Evolutionary conservation across 176 grass and related monocot genomes (phyloP), one percentile per base, ranked within the genome.

Genomic region (Leersia perrieri): DNA sequence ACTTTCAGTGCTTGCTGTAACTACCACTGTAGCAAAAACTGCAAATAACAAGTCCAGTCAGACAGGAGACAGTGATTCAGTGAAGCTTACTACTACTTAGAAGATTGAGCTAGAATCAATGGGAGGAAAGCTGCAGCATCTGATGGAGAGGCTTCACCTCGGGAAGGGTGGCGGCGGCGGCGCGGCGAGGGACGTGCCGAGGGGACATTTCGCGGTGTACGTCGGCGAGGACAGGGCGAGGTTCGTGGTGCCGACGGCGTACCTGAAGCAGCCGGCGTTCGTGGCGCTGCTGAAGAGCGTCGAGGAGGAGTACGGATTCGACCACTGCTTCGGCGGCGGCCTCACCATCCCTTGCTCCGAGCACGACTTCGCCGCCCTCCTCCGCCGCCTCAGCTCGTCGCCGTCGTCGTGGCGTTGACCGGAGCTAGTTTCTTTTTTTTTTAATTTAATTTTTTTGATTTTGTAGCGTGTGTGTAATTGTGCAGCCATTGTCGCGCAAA

Each of bases 241-340:
- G 41, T 90, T 90, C 88, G 80, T 87, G 28, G 73, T 90, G 26
- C 91, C 91, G 26, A 83, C 79, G 72, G 69, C 70, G 26, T 84
- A 87, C 76, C 82, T 93, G 38, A 87, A 68, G 67, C 80, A 78
- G 33, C 80, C 91, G 45, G 13, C 86, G 71, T 93, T 93, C 74
- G 76, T 90, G 60, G 78, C 64, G 66, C 84, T 93, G 41, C 80
- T 93, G 9, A 63, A 90, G 75, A 83, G 79, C 63, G 87, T 73
- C 0, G 84, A 87, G 85, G 87, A 90, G 72, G 87, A 78, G 68
- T 93, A 84, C 79, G 91, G 84, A 0, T 84, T 93, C 35, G 77
- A 90, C 73, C 87, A 93, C 74, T 76, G 82, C 22, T 42, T 49
- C 34, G 77, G 67, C 62, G 77, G 67, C 62, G 85, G 63, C 12